Percentiles rank a stretch among this genome's conserved stretches.
Evolutionary conservation across 306 rosid genomes (phyloP).

Genomic region (Fragaria vesca): DNA sequence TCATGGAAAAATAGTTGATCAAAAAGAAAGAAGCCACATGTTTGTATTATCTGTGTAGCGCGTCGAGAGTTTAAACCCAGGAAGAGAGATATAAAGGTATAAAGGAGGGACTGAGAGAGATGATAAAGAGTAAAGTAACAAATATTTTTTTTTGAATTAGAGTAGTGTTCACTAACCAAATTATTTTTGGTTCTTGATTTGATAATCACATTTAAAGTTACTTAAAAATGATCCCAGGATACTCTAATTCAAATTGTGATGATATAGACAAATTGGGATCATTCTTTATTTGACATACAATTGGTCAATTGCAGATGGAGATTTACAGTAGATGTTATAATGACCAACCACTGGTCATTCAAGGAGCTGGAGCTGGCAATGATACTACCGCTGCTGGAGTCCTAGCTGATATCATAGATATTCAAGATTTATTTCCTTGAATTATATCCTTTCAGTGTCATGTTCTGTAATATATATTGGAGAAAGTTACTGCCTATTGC

Average conservation of each 20-base stretch:
- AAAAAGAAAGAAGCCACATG: neutral
- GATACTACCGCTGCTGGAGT: slow-evolving; percentile 97
- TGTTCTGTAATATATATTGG: neutral
- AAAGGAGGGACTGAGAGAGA: neutral
- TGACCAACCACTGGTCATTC: slow-evolving; percentile 80
- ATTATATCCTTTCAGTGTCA: slow-evolving; percentile 46
- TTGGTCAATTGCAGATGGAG: slow-evolving; percentile 62
- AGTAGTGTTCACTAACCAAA: neutral
- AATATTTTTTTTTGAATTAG: neutral
- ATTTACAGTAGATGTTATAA: slow-evolving; percentile 71
- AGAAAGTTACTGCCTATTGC: neutral
- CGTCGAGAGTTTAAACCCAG: neutral
- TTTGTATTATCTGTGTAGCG: neutral
- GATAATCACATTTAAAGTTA: neutral
- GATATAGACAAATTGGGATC: slow-evolving; percentile 10
- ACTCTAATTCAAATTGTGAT: neutral
- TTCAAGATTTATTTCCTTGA: slow-evolving; percentile 75
- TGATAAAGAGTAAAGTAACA: neutral
- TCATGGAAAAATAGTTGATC: neutral
- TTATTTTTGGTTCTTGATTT: neutral
- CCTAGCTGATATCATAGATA: slow-evolving; percentile 86
- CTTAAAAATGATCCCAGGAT: neutral
- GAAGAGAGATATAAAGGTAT: neutral
- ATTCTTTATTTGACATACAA: slow-evolving; percentile 17
- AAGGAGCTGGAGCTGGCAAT: slow-evolving; percentile 98